Evolutionary conservation across 2,329 filamentous ascomycete species (phyloP).

Genomic region (Stachybotrys elegans): DNA sequence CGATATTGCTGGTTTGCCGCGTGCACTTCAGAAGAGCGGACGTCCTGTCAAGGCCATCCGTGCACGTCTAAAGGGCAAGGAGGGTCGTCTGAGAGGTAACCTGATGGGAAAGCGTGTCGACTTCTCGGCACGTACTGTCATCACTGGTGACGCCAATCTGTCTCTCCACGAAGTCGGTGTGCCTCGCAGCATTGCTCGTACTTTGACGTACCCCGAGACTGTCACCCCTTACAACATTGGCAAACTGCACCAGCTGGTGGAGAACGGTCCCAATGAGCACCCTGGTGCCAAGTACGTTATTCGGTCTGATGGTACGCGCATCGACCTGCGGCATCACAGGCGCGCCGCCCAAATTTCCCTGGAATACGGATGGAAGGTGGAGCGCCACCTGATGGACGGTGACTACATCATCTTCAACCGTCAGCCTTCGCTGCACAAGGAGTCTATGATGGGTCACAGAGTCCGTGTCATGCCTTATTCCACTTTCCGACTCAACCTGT

Average conservation of each 20-base stretch:
- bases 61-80: conserved; percentile 96
- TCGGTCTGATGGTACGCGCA: conserved; percentile 85
- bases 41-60: conserved; percentile 95
- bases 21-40: conserved; percentile 93
- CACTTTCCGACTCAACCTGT: conserved; percentile 95
- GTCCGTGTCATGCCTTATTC: conserved; percentile 99
- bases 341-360: conserved; percentile 79
- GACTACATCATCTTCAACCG: conserved; percentile 99
- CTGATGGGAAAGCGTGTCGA: conserved; percentile 99
- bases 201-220: conserved; percentile 91
- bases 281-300: conserved; percentile 97
- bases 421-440: conserved; percentile 97
- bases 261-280: conserved; percentile 91
- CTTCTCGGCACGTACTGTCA: conserved; percentile 98
- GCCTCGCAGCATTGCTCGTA: conserved; percentile 85
- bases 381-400: conserved; percentile 91
- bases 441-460: conserved; percentile 99
- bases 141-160: conserved; percentile 95
- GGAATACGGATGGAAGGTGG: conserved; percentile 97
- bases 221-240: conserved; percentile 98
- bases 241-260: conserved; percentile 81
- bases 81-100: conserved; percentile 95
- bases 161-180: conserved; percentile 97
- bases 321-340: conserved; percentile 91
- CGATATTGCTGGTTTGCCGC: conserved; percentile 91